Percentiles rank a stretch among this genome's conserved stretches.
phyloP scores from a whole-genome alignment of 257 asterid genomes.

The Mentha longifolia region DNA sequence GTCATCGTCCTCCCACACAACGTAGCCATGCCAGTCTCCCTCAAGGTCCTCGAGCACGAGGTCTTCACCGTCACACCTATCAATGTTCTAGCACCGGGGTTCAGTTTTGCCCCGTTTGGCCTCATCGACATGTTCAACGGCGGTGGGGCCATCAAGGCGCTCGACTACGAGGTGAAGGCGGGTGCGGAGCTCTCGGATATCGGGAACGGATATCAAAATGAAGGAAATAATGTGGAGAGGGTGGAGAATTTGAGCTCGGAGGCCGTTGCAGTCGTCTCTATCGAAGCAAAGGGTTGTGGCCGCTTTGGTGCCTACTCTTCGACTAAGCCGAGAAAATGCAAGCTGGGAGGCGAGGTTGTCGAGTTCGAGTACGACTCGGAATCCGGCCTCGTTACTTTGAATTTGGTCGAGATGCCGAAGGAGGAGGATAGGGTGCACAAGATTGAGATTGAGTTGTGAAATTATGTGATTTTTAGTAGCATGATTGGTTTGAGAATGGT shows the following conservation, averaged over 20 bases:
- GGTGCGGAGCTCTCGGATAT: constrained; percentile 43
- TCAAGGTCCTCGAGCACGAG: constrained; percentile 82
- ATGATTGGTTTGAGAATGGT: constrained; percentile 23
- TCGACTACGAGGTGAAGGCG: constrained; percentile 48
- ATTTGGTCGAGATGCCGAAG: constrained; percentile 47
- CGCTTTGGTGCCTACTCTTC: constrained; percentile 61
- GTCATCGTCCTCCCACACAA: constrained; percentile 52
- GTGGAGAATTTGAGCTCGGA: constrained; percentile 41
- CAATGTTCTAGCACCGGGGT: constrained; percentile 55
- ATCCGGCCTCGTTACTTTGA: constrained; percentile 50
- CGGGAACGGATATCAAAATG: constrained; percentile 29
- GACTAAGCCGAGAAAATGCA: constrained; percentile 47
- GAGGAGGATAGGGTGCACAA: constrained; percentile 47
- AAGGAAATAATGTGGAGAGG: constrained; percentile 26
- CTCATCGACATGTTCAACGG: constrained; percentile 85
- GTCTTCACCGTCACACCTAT: constrained; percentile 70
- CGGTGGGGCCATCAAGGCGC: constrained; percentile 80
- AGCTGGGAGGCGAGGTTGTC: constrained; percentile 35
- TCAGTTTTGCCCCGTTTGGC: constrained; percentile 75
- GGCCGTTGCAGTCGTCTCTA: constrained; percentile 29
- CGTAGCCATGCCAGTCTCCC: constrained; percentile 66
- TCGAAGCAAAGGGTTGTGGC: constrained; percentile 56
- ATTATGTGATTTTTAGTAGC: background rate
- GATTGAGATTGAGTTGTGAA: constrained; percentile 51
- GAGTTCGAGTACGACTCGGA: constrained; percentile 41